These are phyloP conservation scores for Crepidotus variabilis DNA, from an alignment of 768 basidiomycete genomes.

Conservation along the genomic window DNA sequence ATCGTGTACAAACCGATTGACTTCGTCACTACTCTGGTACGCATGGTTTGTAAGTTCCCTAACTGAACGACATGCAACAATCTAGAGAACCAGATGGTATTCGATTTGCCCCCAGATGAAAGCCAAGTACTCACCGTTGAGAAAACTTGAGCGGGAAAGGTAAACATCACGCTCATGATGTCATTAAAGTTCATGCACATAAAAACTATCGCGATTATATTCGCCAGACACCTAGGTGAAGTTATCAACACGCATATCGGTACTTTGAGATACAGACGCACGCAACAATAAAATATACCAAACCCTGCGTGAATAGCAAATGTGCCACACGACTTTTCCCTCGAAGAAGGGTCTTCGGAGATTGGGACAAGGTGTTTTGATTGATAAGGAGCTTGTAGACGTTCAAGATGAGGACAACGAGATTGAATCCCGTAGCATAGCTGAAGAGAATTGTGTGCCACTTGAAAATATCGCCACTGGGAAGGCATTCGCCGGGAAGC, in stretches of 20 bases:
- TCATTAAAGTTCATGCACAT: not conserved
- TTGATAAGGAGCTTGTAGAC: constrained; percentile 47
- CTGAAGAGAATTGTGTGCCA: constrained; percentile 64
- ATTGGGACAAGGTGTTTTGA: not conserved
- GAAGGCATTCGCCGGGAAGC: constrained; percentile 41
- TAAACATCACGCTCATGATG: not conserved
- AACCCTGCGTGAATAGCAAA: not conserved
- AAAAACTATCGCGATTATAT: not conserved
- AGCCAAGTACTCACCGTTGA: not conserved
- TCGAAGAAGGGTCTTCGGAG: not conserved
- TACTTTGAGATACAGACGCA: not conserved
- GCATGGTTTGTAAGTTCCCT: not conserved
- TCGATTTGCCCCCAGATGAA: not conserved
- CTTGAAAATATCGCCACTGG: constrained; percentile 56
- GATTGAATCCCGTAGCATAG: constrained; percentile 73
- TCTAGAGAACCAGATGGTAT: not conserved
- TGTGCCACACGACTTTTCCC: not conserved
- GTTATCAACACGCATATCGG: not conserved
- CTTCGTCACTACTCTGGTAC: not conserved
- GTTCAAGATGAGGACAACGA: constrained; percentile 54
- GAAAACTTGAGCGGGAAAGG: not conserved
- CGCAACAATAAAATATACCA: not conserved
- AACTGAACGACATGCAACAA: not conserved
- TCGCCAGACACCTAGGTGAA: not conserved
- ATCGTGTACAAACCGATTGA: not conserved